These are phyloP conservation scores for Clavispora vitiphila DNA, from an alignment of 805 yeast genomes.

Conservation along the genomic window DNA sequence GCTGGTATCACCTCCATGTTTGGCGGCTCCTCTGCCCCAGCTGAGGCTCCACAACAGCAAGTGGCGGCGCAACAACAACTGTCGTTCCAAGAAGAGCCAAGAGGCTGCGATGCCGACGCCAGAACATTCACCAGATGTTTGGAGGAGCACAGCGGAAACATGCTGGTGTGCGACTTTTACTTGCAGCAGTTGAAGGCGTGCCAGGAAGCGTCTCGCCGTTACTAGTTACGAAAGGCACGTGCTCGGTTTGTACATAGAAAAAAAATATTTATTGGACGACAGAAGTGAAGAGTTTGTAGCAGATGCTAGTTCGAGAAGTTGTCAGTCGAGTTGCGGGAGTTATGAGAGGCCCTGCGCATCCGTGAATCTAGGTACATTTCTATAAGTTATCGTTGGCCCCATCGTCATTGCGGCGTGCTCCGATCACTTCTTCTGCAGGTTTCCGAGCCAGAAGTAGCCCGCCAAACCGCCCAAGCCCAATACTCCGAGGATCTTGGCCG, in stretches of 20 bases:
- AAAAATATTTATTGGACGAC: constrained; percentile 1
- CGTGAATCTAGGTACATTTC: not conserved
- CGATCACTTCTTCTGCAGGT: constrained; percentile 3
- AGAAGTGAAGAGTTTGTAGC: too few species aligned
- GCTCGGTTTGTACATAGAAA: constrained; percentile 2
- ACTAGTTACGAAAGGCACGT: constrained; percentile 54
- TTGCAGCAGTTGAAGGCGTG: constrained; percentile 97
- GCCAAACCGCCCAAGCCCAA: constrained; percentile 17
- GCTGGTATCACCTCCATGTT: constrained; percentile 89
- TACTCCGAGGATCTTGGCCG: constrained; percentile 9
- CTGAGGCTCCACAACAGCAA: constrained; percentile 42
- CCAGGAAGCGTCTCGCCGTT: constrained; percentile 86
- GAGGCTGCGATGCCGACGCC: constrained; percentile 86
- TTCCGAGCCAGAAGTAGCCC: constrained; percentile 12
- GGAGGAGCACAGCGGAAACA: constrained; percentile 89
- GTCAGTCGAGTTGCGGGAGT: too few species aligned
- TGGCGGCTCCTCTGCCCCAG: constrained; percentile 62
- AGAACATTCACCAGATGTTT: constrained; percentile 93
- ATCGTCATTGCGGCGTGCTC: too few species aligned
- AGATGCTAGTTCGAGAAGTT: too few species aligned
- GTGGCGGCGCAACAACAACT: constrained; percentile 39
- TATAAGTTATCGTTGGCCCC: too few species aligned
- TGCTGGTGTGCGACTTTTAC: constrained; percentile 95
- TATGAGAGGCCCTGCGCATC: too few species aligned
- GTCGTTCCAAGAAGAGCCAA: constrained; percentile 37